phyloP scores from a whole-genome alignment of 1,284 basidiomycete species.

The Pulveroboletus ridleyi region DNA sequence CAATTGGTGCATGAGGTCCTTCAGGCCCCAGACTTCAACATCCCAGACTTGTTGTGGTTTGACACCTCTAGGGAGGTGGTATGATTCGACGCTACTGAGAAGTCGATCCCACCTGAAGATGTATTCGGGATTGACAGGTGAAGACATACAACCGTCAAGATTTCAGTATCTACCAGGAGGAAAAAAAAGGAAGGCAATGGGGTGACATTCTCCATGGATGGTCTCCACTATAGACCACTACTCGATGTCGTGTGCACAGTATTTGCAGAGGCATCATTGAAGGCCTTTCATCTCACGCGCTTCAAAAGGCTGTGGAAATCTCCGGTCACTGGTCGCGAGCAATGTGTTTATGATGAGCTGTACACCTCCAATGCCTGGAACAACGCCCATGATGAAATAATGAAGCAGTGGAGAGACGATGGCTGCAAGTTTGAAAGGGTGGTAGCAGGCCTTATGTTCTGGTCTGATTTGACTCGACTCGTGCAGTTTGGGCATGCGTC shows the following conservation, averaged over 20 bases:
- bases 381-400: too few relatives aligned
- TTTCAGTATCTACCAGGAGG: conserved; percentile 8
- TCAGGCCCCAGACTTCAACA: too few relatives aligned
- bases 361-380: too few relatives aligned
- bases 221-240: neutral
- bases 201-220: neutral
- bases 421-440: too few relatives aligned
- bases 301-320: conserved; percentile 11
- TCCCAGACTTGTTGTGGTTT: too few relatives aligned
- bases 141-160: neutral
- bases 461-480: too few relatives aligned
- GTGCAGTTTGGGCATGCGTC: conserved; percentile 15
- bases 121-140: neutral
- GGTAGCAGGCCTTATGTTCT: too few relatives aligned
- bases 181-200: conserved; percentile 11
- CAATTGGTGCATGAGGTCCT: too few relatives aligned
- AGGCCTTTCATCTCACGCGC: conserved; percentile 10
- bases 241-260: neutral
- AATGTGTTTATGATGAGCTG: too few relatives aligned
- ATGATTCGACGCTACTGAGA: neutral
- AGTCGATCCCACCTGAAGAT: neutral
- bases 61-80: neutral
- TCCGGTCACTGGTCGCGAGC: neutral
- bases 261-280: neutral
- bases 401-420: too few relatives aligned